phyloP scores from a whole-genome alignment of 495 filamentous ascomycete species.

The Letharia lupina region DNA sequence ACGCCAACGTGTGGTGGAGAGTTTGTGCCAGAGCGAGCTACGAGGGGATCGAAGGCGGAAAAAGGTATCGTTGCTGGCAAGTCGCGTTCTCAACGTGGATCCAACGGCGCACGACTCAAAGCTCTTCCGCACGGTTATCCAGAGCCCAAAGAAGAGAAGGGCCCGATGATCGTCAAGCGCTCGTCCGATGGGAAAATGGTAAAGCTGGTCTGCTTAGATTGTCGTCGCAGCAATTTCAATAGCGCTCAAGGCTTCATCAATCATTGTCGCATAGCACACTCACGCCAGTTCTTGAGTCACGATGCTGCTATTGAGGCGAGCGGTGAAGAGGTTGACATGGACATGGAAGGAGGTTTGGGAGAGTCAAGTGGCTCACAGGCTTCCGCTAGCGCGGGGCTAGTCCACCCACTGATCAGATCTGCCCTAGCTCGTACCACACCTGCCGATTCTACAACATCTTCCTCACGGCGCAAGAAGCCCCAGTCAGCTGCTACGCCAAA shows the following conservation, averaged over 20 bases:
- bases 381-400: conserved; percentile 45
- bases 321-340: conserved; percentile 69
- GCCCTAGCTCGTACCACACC: conserved; percentile 39
- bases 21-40: conserved; percentile 55
- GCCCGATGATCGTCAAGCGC: conserved; percentile 52
- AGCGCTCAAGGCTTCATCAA: conserved; percentile 98
- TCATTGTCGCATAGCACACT: conserved; percentile 92
- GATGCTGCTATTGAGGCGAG: conserved; percentile 88
- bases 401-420: conserved; percentile 61
- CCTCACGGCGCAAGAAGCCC: conserved; percentile 33
- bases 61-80: conserved; percentile 46
- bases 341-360: conserved; percentile 49
- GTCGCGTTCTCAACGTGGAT: conserved; percentile 53
- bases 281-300: conserved; percentile 83
- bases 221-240: conserved; percentile 79
- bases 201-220: conserved; percentile 84
- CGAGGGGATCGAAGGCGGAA: conserved; percentile 63
- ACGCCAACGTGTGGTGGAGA: conserved; percentile 30
- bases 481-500: not conserved
- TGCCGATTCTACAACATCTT: conserved; percentile 37
- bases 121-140: conserved; percentile 66
- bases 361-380: conserved; percentile 33
- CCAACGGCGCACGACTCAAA: conserved; percentile 54
- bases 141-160: conserved; percentile 55
- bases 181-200: conserved; percentile 53